Conservation (phyloP, 305 asterid species). For the Solanum hybrid region DNA sequence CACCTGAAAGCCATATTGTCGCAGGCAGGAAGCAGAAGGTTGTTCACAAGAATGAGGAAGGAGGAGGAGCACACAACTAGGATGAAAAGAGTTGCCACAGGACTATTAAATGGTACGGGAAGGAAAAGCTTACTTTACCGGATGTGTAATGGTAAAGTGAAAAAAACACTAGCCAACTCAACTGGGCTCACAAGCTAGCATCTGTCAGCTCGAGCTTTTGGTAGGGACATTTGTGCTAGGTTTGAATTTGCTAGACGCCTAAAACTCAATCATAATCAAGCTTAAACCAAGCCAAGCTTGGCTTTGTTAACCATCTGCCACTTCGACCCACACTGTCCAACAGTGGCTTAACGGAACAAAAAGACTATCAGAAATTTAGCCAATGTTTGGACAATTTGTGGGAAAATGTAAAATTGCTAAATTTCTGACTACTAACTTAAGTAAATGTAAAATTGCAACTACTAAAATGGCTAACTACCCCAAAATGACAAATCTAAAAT, state of each 20-base stretch:
- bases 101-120: not conserved
- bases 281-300: not conserved
- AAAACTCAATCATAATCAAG: not conserved
- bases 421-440: not conserved
- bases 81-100: not conserved
- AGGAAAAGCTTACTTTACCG: not conserved
- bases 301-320: not conserved
- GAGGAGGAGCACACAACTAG: not conserved
- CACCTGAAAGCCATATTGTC: not conserved
- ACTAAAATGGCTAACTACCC: not conserved
- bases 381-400: not conserved
- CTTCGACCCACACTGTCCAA: not conserved
- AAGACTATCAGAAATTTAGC: not conserved
- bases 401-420: not conserved
- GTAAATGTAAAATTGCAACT: not conserved
- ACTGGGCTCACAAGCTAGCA: not conserved
- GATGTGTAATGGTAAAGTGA: not conserved
- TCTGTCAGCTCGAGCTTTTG: not conserved
- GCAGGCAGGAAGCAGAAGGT: not conserved
- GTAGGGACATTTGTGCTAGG: not conserved
- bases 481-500: not conserved
- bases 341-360: not conserved
- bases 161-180: not conserved
- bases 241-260: not conserved
- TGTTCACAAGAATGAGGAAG: not conserved